phyloP scores from a whole-genome alignment of 2,329 filamentous ascomycete species.

The Polychaeton citri region DNA sequence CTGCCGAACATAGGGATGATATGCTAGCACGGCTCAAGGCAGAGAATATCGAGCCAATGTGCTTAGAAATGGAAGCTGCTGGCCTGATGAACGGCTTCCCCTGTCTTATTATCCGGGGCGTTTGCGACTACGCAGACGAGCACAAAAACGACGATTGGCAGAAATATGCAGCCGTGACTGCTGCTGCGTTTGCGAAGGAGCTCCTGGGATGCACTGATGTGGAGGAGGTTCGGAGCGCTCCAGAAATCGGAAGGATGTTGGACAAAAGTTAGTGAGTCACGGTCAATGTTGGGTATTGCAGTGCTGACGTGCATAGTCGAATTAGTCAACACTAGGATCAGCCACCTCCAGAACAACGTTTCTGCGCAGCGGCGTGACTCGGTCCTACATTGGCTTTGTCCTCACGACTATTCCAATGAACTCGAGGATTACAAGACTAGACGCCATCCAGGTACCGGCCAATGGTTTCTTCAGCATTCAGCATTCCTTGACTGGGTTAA shows the following conservation, averaged over 20 bases:
- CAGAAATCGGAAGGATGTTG: neutral
- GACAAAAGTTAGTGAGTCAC: neutral
- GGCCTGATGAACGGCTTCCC: constrained; percentile 11
- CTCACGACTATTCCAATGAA: neutral
- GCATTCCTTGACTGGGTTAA: constrained; percentile 7
- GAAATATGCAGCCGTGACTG: constrained; percentile 10
- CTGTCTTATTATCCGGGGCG: constrained; percentile 12
- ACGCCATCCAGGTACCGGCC: constrained; percentile 4
- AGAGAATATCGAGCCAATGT: constrained; percentile 3
- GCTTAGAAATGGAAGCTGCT: constrained; percentile 13
- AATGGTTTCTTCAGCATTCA: constrained; percentile 13
- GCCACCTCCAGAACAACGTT: neutral
- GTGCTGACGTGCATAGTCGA: neutral
- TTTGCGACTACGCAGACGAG: constrained; percentile 13
- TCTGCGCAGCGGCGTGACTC: neutral
- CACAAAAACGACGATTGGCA: constrained; percentile 14
- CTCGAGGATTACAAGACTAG: constrained; percentile 3
- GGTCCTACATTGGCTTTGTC: neutral
- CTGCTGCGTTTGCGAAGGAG: constrained; percentile 12
- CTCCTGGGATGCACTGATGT: constrained; percentile 2
- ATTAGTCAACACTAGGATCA: neutral
- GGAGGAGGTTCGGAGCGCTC: neutral
- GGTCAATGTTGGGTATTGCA: no score
- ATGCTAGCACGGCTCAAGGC: constrained; percentile 11
- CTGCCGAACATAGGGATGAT: constrained; percentile 7